Base-by-base conservation (phyloP, 768 basidiomycete genomes). In the Naganishia friedmannii region DNA sequence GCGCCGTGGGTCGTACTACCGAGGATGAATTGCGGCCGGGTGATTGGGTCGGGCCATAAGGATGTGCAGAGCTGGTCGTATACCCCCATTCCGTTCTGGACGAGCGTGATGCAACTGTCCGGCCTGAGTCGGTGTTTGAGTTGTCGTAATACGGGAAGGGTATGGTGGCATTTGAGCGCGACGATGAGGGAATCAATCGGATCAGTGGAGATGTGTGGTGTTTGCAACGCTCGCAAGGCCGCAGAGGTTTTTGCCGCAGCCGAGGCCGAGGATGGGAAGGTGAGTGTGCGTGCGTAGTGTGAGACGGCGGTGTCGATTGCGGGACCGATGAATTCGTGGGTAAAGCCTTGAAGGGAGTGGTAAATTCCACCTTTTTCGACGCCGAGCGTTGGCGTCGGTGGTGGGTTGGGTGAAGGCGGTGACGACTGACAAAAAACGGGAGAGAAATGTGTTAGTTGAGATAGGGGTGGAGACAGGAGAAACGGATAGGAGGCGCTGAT, bases 41-140 rank as follows among this genome's bases (percentile, higher is more conserved):
- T 34, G 39, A 84, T 78, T 28, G 88, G 85, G 78, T 93, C 89
- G 23, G 85, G 88, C 79, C 93, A 98, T 53, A 92, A 74, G 7
- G 85, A 74, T 7, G 82, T 76, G 21, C 91, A 78, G 57, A 96
- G 84, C 70, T 87, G 83, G 68, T 98, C 94, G 79, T 92, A 91
- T 10, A 94, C 83, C 13, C 93, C 95, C 88, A 96, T 90, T 29
- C 95, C 95, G 78, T 95, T 95, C 77, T 95, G 91, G 66, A 97
- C 81, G n/a, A 99, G 86, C 2, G 95, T 90, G 73, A 98, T 88
- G 42, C 93, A 95, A 53, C 89, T 90, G 60, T 85, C 79, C 0
- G 85, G 77, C 4, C 85, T 83, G 23, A 97, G 81, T 21, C 92
- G 86, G 15, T 86, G 86, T 21, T 85, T 81, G 67, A 97, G 85